Evolutionary conservation across 331 rosid genomes (phyloP), one percentile per base, ranked within the genome.

Genomic region (Malus hybrid): DNA sequence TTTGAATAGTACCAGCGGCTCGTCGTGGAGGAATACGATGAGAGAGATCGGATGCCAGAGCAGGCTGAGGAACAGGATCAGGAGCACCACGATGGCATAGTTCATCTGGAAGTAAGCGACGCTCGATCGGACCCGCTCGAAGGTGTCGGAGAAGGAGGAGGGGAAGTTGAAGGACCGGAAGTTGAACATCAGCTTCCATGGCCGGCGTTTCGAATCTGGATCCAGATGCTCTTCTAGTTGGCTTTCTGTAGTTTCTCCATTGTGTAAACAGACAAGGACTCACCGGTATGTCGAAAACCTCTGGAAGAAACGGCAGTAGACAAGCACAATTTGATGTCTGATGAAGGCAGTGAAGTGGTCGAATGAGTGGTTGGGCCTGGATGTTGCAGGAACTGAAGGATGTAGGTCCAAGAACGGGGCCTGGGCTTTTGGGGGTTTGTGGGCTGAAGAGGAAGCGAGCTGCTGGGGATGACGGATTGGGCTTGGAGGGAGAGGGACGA

Each of bases 21-120:
- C 89, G 31, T 92, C 93, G 44, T 96, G 93, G 52, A 92, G 86
- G 81, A 90, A 83, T 36, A 92, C 97, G 57, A 92, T 88, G n/a
- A 90, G 91, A 24, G 96, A 92, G n/a, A 88, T 79, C 6, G 96
- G 96, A 76, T 92, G 91, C 97, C 97, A 92, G 18, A 92, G 73
- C 7, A 92, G 90, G 81, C 93, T 85, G 42, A 92, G 81, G 68
- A 92, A 90, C 72, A 92, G 82, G 15, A 90, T 73, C 0, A 85
- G 4, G 24, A 92, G 93, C 8, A 56, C 67, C 20, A 84, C 4
- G 12, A 88, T 86, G 4, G 91, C 86, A 79, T 92, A 90, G 82
- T 92, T 92, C 92, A 87, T 78, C 2, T 88, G 88, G 72, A 92
- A 92, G 62, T 78, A 90, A 6, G 77, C 79, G 69, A 69, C 44